Evolutionary conservation across 164 flowering plant species (phyloP).

Genomic region (Umbellularia californica): DNA sequence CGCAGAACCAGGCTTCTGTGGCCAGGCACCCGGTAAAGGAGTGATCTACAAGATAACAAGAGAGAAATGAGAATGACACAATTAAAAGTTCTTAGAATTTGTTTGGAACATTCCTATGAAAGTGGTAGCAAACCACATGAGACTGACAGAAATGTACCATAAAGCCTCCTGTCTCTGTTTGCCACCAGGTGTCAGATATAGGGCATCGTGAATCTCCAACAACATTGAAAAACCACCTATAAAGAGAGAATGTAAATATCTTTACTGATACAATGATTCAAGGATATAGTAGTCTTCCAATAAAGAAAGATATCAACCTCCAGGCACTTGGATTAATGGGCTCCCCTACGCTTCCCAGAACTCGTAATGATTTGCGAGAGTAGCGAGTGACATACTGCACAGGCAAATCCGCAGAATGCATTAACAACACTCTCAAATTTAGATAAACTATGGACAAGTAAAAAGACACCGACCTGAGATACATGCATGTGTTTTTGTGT

Average conservation of each 20-base stretch:
- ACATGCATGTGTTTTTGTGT: too few relatives aligned
- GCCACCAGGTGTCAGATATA: constrained; percentile 99
- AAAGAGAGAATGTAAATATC: constrained; percentile 1
- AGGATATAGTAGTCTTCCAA: not conserved
- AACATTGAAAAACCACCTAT: constrained; percentile 92
- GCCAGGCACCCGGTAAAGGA: constrained; percentile 98
- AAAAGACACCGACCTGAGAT: too few relatives aligned
- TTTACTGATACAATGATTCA: not conserved
- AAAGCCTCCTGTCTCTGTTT: constrained; percentile 98
- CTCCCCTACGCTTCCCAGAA: constrained; percentile 98
- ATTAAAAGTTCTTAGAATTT: not conserved
- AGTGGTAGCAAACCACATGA: not conserved
- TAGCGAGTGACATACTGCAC: constrained; percentile 77
- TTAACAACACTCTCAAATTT: not conserved
- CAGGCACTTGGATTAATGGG: constrained; percentile 99
- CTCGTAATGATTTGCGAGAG: constrained; percentile 87
- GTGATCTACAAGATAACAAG: constrained; percentile 60
- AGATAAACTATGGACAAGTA: not conserved
- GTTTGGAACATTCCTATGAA: not conserved
- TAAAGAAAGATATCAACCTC: constrained; percentile 43
- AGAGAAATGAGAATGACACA: not conserved
- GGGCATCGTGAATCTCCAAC: constrained; percentile 95
- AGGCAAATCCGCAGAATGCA: not conserved
- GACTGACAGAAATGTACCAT: constrained; percentile 44
- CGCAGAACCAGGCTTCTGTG: constrained; percentile 98